Conservation (phyloP, 768 basidiomycete species). For the Nidularia pulvinata region DNA sequence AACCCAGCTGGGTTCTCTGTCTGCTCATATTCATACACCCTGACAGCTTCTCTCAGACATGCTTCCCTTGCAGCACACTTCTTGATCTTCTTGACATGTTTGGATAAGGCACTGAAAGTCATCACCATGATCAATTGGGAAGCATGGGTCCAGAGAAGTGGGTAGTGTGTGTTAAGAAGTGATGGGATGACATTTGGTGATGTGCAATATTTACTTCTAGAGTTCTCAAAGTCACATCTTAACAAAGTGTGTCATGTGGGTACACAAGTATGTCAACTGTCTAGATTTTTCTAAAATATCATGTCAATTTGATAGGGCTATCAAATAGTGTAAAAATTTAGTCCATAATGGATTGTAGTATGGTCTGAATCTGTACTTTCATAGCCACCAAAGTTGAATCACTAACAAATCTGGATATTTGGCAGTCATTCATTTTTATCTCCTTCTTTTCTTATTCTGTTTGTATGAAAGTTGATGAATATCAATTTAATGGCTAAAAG, state of each 20-base stretch:
- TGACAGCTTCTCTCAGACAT: neutral
- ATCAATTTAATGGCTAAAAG: neutral
- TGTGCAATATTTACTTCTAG: too few species aligned
- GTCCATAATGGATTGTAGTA: too few species aligned
- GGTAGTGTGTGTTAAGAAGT: neutral
- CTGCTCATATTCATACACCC: neutral
- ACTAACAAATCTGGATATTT: too few species aligned
- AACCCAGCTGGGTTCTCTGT: neutral
- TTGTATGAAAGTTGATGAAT: neutral
- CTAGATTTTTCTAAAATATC: neutral
- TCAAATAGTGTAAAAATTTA: too few species aligned
- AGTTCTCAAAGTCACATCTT: too few species aligned
- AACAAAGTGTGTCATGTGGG: neutral
- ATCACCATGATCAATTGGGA: neutral
- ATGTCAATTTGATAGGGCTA: neutral
- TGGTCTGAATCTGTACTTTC: too few species aligned
- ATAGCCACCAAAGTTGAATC: too few species aligned
- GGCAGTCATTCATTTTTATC: too few species aligned
- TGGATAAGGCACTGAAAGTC: neutral
- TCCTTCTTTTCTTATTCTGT: neutral
- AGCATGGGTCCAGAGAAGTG: neutral
- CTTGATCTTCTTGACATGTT: neutral
- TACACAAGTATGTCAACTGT: neutral
- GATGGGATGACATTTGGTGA: neutral
- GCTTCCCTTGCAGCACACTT: neutral